Evolutionary conservation across 2,329 filamentous ascomycete genomes (phyloP), one percentile per base, ranked within the genome.

Genomic region (Amesomyces nigricolor): DNA sequence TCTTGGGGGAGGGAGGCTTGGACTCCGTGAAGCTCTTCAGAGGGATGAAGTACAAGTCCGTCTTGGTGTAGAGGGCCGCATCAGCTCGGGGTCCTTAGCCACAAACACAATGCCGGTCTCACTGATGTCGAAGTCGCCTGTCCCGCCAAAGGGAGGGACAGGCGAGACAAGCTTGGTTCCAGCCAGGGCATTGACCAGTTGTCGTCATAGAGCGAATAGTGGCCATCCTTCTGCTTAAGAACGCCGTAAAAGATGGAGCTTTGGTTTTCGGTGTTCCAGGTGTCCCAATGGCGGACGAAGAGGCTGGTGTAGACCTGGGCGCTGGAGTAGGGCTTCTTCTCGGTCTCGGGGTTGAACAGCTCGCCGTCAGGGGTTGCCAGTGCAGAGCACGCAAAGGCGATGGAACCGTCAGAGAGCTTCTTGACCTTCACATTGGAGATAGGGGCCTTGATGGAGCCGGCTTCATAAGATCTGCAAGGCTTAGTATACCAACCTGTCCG

Each of bases 221-320:
- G 53, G 13, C 62, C 70, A 13, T 69, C 68, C 37, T 67, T 70
- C 66, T 73, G 74, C 61, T 70, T 73, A 47, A 94, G 68, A 5
- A 79, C 78, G 32, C 85, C 85, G 30, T 89, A 88, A 78, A 86
- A 94, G 29, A 96, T 77, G 2, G 86, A 80, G 64, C 85, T 86
- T 58, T 79, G 82, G 64, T 88, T 85, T 45, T 84, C 79, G 0
- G 80, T 83, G 26, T 84, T 75, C 72, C 86, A 95, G n/a, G 78
- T 71, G 67, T 95, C 89, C 89, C 89, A 95, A 65, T 95, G 88
- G 13, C 89, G 81, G 29, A 89, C 87, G 65, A 89, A 94, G 26
- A 91, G 80, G 47, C 80, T 82, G 17, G 82, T 82, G 69, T 94
- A 94, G 19, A 90, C 78, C 63, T 81, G 85, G 29, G 82, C 89